Evolutionary conservation across 2,329 filamentous ascomycete genomes (phyloP).

Genomic region (Cyanodermella asteris): DNA sequence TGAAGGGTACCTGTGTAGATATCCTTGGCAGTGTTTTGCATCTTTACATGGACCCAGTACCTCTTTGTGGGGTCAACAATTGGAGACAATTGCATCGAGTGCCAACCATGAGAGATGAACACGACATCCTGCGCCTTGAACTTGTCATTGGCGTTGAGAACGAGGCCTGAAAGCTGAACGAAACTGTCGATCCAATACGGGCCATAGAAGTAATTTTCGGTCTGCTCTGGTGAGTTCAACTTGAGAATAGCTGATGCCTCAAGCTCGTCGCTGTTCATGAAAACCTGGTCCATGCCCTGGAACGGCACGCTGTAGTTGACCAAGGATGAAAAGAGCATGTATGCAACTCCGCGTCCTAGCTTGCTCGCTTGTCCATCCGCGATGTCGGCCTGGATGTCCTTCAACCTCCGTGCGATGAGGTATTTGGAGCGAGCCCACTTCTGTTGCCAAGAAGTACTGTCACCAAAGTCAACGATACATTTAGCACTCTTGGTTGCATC

Average conservation of each 20-base stretch:
- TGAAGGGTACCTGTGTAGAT: constrained; percentile 5
- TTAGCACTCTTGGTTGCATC: constrained; percentile 17
- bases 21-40: constrained; percentile 26
- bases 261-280: constrained; percentile 31
- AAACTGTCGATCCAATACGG: constrained; percentile 38
- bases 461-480: constrained; percentile 23
- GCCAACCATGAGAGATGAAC: constrained; percentile 41
- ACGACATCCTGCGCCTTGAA: constrained; percentile 35
- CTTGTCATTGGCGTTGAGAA: constrained; percentile 34
- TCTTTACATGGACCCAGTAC: constrained; percentile 38
- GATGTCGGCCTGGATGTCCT: constrained; percentile 37
- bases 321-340: constrained; percentile 45
- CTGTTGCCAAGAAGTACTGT: constrained; percentile 35
- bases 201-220: constrained; percentile 34
- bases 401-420: constrained; percentile 41
- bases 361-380: constrained; percentile 45
- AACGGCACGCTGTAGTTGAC: constrained; percentile 34
- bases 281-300: constrained; percentile 34
- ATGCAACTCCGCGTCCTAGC: constrained; percentile 51
- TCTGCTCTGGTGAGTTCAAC: constrained; percentile 31
- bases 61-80: constrained; percentile 26
- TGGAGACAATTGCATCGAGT: constrained; percentile 32
- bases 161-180: constrained; percentile 35
- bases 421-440: constrained; percentile 48
- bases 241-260: constrained; percentile 31